Evolutionary conservation across 1,284 basidiomycete genomes (phyloP).

Genomic region (Thelephora terrestris): DNA sequence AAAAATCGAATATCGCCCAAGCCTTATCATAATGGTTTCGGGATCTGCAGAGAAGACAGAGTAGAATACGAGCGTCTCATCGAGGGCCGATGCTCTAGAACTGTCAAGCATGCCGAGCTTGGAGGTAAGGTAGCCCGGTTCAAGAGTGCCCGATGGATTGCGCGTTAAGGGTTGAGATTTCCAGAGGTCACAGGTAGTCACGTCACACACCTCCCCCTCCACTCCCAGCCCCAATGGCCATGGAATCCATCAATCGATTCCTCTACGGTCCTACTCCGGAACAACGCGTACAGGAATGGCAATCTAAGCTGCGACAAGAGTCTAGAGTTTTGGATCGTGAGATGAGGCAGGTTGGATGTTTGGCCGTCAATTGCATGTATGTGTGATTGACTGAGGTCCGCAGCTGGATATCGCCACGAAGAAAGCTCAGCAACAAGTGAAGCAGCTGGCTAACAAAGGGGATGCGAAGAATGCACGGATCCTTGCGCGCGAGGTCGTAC

Average conservation of each 20-base stretch:
- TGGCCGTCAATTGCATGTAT: slow-evolving; percentile 9
- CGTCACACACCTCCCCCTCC: slow-evolving; percentile 3
- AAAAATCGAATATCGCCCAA: no score
- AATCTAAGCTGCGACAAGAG: slow-evolving; percentile 72
- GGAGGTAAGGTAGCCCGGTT: no score
- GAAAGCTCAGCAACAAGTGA: slow-evolving; percentile 79
- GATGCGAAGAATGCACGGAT: slow-evolving; percentile 90
- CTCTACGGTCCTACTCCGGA: slow-evolving; percentile 93
- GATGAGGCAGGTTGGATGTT: slow-evolving; percentile 75
- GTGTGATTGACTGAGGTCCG: slow-evolving; percentile 14
- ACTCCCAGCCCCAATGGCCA: slow-evolving; percentile 21
- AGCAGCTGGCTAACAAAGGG: slow-evolving; percentile 85
- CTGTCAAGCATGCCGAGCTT: no score
- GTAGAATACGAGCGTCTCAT: no score
- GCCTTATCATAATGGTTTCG: no score
- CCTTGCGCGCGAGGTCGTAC: slow-evolving; percentile 88
- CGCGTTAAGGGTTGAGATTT: background rate
- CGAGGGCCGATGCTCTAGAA: no score
- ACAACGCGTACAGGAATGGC: slow-evolving; percentile 86
- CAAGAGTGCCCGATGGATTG: no score
- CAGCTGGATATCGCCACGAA: slow-evolving; percentile 78
- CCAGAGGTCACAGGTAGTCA: background rate
- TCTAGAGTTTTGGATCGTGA: slow-evolving; percentile 80
- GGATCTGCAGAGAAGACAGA: no score
- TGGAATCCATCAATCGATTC: slow-evolving; percentile 86